Conservation (phyloP, 306 rosid genomes). For the Crataegus laevigata region DNA sequence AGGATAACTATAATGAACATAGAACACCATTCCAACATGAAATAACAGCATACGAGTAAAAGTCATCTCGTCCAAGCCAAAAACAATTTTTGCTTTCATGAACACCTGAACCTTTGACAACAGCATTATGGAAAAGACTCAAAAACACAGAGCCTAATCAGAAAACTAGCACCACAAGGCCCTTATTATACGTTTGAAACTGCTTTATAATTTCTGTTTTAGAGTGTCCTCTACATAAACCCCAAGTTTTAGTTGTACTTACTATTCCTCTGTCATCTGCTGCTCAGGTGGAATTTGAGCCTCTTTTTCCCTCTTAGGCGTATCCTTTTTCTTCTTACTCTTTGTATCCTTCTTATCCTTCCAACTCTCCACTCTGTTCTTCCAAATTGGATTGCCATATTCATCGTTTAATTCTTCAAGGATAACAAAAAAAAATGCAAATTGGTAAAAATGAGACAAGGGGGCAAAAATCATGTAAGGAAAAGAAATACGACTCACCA, state of each 20-base stretch:
- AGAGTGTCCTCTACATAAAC: neutral
- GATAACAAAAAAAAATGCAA: neutral
- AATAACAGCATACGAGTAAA: neutral
- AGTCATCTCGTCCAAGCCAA: neutral
- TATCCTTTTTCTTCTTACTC: conserved; percentile 72
- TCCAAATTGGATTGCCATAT: conserved; percentile 95
- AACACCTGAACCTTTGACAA: neutral
- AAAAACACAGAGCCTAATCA: neutral
- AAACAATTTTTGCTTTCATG: neutral
- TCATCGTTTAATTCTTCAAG: conserved; percentile 72
- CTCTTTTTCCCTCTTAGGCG: conserved; percentile 42
- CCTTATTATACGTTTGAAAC: neutral
- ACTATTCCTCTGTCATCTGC: conserved; percentile 75
- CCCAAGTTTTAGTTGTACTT: conserved; percentile 21
- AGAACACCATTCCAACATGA: neutral
- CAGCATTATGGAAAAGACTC: neutral
- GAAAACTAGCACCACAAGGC: neutral
- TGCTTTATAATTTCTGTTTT: neutral
- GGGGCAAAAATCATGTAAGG: neutral
- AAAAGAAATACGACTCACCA: conserved; percentile 42
- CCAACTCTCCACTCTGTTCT: conserved; percentile 97
- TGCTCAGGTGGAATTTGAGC: conserved; percentile 65
- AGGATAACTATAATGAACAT: neutral
- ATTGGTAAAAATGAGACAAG: conserved; percentile 8
- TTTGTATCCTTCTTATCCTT: conserved; percentile 89